These are phyloP conservation scores for Pistacia vera DNA, from an alignment of 345 rosid species.

Conservation along the genomic window DNA sequence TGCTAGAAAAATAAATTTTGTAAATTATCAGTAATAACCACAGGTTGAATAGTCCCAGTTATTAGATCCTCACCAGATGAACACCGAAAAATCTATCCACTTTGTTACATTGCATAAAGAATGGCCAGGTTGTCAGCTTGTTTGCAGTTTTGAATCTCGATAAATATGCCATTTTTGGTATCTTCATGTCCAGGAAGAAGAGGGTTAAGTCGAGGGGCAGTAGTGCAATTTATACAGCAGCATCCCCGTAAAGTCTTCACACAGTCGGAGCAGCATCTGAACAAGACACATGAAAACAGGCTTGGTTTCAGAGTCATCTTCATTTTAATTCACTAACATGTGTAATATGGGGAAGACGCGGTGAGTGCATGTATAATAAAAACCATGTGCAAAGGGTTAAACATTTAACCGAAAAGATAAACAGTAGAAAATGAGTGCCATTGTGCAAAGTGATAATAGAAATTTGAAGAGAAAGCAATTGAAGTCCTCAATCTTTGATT, in stretches of 20 bases:
- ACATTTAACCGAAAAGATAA: background rate
- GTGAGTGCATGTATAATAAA: background rate
- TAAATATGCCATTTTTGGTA: slow-evolving; percentile 84
- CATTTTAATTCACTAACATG: background rate
- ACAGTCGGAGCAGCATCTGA: slow-evolving; percentile 75
- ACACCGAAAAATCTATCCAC: slow-evolving; percentile 17
- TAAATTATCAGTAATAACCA: no score
- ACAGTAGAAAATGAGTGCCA: background rate
- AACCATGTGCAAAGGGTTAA: no score
- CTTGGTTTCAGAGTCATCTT: background rate
- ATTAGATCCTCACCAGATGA: slow-evolving; percentile 1
- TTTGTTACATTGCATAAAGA: background rate
- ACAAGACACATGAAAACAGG: background rate
- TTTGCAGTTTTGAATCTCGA: slow-evolving; percentile 47
- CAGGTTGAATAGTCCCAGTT: no score
- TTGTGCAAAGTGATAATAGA: background rate
- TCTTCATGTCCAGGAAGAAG: slow-evolving; percentile 71
- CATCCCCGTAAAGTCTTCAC: slow-evolving; percentile 64
- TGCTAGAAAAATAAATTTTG: no score
- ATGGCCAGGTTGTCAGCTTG: slow-evolving; percentile 20
- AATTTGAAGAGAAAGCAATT: background rate
- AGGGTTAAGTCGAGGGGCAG: slow-evolving; percentile 81
- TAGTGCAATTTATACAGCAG: slow-evolving; percentile 64
- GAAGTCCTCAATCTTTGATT: background rate
- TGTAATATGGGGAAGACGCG: background rate